Evolutionary conservation across 345 rosid species (phyloP), one percentile per base, ranked within the genome.

Genomic region (Camelina sativa): DNA sequence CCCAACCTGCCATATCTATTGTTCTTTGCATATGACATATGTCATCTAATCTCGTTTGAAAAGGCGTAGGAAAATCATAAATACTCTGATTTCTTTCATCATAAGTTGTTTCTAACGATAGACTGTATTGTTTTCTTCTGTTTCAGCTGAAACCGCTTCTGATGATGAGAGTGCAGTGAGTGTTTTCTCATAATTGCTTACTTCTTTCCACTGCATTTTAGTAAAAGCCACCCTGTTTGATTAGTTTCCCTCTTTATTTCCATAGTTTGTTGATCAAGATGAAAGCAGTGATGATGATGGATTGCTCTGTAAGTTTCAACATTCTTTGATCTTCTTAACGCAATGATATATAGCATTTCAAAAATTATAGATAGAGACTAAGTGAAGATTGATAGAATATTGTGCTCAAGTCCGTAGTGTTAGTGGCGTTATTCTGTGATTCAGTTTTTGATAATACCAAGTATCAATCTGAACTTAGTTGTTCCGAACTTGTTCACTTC

Each of bases 231-330:
- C 32, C 9, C 4, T 38, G 51, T 38, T 38, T 67, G 28, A 69
- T 55, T 62, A 15, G 9, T 23, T 43, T 35, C 20, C 68, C 48
- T 60, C 47, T 74, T 79, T 51, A 7, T 64, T 67, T 70, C 28
- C 79, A 77, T 89, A 92, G 99, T 62, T 77, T 78, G 88, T 22
- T 40, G 87, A 69, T 59, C 54, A 76, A 60, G 89, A 85, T 71
- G 99, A 82, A 61, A 84, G 90, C 85, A 86, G 91, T 47, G 96
- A 89, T 44, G 97, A 90, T 25, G 98, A 86, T 73, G 98, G 97
- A 82, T 80, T 95, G 91, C 96, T 95, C 22, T 95, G 99, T 95
- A 79, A 92, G 99, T 90, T 62, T 41, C 62, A 53, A 20, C 23
- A 71, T 62, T 56, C 23, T 72, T 72, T 53, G 3, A 67, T 61